Evolutionary conservation across 2,329 filamentous ascomycete genomes (phyloP), one percentile per base, ranked within the genome.

Genomic region (Aureobasidium uvarum): DNA sequence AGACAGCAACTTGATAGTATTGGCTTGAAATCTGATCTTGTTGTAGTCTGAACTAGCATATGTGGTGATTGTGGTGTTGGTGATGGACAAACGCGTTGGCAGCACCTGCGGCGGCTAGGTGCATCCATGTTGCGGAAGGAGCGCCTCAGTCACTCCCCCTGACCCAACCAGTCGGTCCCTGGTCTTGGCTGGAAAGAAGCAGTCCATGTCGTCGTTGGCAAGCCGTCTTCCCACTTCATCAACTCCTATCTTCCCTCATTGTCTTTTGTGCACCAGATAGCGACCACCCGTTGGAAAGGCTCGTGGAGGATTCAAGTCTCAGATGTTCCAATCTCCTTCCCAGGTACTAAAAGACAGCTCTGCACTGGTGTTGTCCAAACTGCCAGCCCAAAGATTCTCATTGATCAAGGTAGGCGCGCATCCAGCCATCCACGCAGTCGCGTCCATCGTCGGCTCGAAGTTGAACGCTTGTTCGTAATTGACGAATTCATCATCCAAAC

Each of bases 361-460:
- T 1, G 54, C 52, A 16, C 62, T 58, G 18, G 62, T 48, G 10
- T 65, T 65, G n/a, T 65, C 63, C 33, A 65, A 23, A 50, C 63
- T 65, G 10, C 63, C 64, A 55, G 56, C 56, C 64, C 56, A 62
- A 4, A 66, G 38, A 25, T 66, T 50, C 10, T 66, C 64, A 25
- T 62, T 66, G 56, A 66, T 66, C 16, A 65, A 7, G 2, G 38
- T 52, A n/a, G 63, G 63, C 14, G 54, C 63, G 10, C 54, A 52
- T 25, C 63, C 63, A 6, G 54, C 33, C 45, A 65, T 65, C 63
- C 56, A 66, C 3, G 25, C 36, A 2, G 64, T 62, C 7, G 64
- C 64, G 28, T 66, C 63, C 63, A 55, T 58, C 1, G 52, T 60
- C 16, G 63, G 63, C 54, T 65, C 52, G 23, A 59, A 64, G 23